Evolutionary conservation across 306 rosid genomes (phyloP), one percentile per base, ranked within the genome.

Genomic region (Ormosia semicastrata): DNA sequence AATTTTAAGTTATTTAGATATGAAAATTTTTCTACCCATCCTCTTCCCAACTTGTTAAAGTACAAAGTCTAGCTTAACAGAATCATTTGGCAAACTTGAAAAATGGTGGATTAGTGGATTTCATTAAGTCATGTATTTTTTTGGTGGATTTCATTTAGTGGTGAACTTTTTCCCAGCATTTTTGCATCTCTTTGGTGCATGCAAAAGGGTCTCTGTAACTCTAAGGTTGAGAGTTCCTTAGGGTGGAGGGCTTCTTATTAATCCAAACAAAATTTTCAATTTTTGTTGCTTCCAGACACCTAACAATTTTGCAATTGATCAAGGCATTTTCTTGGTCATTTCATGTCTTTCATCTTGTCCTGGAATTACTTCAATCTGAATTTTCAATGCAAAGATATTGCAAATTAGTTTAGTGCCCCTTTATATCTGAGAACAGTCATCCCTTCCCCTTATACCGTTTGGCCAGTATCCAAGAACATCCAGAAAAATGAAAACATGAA

Each of bases 51-150:
- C 60, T n/a, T 5, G 30, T 0, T 18, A 56, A 41, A 67, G 29
- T 33, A 70, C 36, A 36, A 54, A 32, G 56, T 60, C 71, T 5
- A 15, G 49, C 65, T 46, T 14, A 68, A 75, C 9, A 67, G 11
- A 80, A 49, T 59, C 83, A 50, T 39, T 63, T 72, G 13, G 49
- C 49, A 24, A 65, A 36, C 44, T 58, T 80, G 65, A 59, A 15
- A 46, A 8, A 14, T 62, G 24, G 24, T 24, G 24, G 24, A 71
- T 52, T n/a, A 5, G 3, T 52, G 29, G 58, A 52, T 52, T 52
- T n/a, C 24, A 6, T n/a, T 15, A 15, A 52, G 57, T 6, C 8
- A 0, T 11, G n/a, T 47, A 47, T 50, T 7, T 6, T 0, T 47
- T 47, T 12, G 7, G 59, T 15, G 3, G 10, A 15, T n/a, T 53